phyloP scores from a whole-genome alignment of 2,329 filamentous ascomycete species.

The Penicillium fuscoglaucum region DNA sequence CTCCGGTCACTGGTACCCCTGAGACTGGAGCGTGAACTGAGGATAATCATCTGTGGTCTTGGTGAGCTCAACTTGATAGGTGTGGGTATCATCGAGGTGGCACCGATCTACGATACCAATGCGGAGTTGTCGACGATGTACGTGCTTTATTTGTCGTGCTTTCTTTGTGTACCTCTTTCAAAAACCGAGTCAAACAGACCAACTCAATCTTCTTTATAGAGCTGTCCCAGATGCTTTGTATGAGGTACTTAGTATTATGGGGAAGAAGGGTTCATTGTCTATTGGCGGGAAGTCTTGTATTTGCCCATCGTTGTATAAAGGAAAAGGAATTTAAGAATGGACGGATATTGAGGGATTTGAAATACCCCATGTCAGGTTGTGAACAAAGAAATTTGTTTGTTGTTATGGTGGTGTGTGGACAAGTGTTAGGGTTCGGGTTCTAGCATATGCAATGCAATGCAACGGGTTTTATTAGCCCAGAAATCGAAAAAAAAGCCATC shows the following conservation, averaged over 20 bases:
- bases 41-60: too few relatives aligned
- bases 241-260: slow-evolving; percentile 80
- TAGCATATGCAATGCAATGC: slow-evolving; percentile 1
- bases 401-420: background rate
- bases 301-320: background rate
- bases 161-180: background rate
- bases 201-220: slow-evolving; percentile 18
- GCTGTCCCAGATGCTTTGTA: slow-evolving; percentile 63
- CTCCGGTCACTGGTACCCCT: too few relatives aligned
- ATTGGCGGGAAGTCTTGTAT: slow-evolving; percentile 8
- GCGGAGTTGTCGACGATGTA: slow-evolving; percentile 58
- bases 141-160: slow-evolving; percentile 16
- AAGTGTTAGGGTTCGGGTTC: background rate
- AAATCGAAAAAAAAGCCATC: background rate
- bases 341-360: background rate
- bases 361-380: background rate
- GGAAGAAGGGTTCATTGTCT: slow-evolving; percentile 69
- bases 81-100: too few relatives aligned
- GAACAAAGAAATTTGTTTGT: background rate
- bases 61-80: too few relatives aligned
- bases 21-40: too few relatives aligned
- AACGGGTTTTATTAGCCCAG: background rate
- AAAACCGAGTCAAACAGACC: slow-evolving; percentile 13
- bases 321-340: background rate
- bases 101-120: background rate